Evolutionary conservation across 2,329 filamentous ascomycete genomes (phyloP).

Genomic region (Hypoxylon sp.): DNA sequence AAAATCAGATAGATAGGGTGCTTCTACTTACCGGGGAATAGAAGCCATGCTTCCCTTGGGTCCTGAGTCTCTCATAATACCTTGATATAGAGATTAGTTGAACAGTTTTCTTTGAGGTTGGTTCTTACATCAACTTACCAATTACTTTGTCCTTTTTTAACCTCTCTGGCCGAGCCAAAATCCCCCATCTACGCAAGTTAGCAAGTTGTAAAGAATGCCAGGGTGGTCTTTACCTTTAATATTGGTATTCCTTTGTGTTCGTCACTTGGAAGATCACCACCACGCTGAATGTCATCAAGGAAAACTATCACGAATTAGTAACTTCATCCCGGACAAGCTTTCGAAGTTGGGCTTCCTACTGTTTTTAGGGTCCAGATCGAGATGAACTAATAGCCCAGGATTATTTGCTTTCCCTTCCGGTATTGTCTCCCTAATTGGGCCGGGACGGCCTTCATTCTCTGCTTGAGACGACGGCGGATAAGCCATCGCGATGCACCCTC

Average conservation of each 20-base stretch:
- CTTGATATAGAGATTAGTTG: neutral
- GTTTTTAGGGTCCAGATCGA: conserved; percentile 44
- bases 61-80: neutral
- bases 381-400: conserved; percentile 39
- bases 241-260: neutral
- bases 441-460: neutral
- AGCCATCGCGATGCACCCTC: neutral
- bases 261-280: neutral
- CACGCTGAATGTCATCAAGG: neutral
- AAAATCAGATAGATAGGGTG: neutral
- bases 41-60: neutral
- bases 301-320: neutral
- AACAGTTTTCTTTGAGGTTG: neutral
- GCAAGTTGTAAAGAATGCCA: neutral
- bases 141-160: neutral
- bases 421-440: neutral
- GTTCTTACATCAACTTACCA: neutral
- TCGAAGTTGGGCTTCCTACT: conserved; percentile 1
- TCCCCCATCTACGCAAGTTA: neutral
- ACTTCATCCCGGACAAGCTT: neutral
- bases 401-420: neutral
- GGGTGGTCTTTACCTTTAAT: neutral
- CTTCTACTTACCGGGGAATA: neutral
- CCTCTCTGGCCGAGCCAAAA: neutral
- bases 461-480: neutral